phyloP scores from a whole-genome alignment of 352 stramenopile genomes.

The Globisporangium alternatum region DNA sequence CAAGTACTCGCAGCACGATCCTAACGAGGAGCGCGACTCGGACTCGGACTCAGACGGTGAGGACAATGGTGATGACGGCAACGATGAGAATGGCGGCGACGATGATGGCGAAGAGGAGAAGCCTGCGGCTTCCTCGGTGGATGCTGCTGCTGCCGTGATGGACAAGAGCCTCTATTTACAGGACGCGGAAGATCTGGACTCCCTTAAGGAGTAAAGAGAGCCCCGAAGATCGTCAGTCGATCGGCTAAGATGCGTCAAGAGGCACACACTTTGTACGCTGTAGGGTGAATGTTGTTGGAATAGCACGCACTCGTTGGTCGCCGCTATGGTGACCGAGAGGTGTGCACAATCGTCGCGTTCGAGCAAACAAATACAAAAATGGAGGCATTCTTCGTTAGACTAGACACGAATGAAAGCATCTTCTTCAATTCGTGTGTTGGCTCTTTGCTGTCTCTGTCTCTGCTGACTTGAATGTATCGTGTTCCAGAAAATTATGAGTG shows the following conservation, averaged over 20 bases:
- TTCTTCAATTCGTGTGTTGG: not conserved
- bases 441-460: not conserved
- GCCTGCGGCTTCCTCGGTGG: constrained; percentile 35
- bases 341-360: constrained; percentile 4
- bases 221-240: not conserved
- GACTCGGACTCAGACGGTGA: constrained; percentile 25
- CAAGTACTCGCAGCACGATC: constrained; percentile 69
- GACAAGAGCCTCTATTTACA: constrained; percentile 86
- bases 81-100: constrained; percentile 16
- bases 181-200: constrained; percentile 72
- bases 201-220: constrained; percentile 62
- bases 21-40: constrained; percentile 33
- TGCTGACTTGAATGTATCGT: not conserved
- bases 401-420: constrained; percentile 18
- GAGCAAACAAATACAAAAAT: constrained; percentile 12
- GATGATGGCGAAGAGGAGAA: constrained; percentile 46
- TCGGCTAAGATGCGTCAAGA: constrained; percentile 16
- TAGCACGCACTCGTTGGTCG: not conserved
- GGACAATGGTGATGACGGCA: constrained; percentile 64
- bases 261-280: constrained; percentile 20
- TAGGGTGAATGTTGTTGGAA: constrained; percentile 24
- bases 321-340: not conserved
- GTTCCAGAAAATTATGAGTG: not conserved
- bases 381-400: constrained; percentile 16
- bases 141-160: constrained; percentile 61